Evolutionary conservation across 1,284 basidiomycete species (phyloP), one percentile per base, ranked within the genome.

Genomic region (Ceratobasidium sp.): DNA sequence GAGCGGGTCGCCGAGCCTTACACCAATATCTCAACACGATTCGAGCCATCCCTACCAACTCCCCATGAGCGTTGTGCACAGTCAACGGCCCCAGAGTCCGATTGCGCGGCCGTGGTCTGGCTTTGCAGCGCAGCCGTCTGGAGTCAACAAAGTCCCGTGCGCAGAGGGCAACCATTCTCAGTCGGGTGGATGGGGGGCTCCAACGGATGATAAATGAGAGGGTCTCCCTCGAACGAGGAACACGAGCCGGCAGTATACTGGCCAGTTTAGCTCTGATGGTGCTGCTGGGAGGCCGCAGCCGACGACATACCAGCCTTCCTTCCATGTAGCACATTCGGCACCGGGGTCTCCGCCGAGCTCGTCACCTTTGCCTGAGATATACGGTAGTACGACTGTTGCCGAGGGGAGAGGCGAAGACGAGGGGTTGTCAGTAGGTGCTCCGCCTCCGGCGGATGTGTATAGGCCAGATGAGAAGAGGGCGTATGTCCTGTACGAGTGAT

Each of bases 21-120:
- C n/a, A n/a, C n/a, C n/a, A n/a, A 44, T 44, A 18, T 55, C 68
- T 48, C 68, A 23, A n/a, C 27, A 48, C 55, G 68, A 74, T 48
- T 27, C 46, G 23, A 20, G n/a, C 30, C 70, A 44, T 18, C 70
- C 70, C n/a, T 59, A 46, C 10, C 70, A 59, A 5, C 57, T 74
- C 27, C 33, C 66, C 10, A 68, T 68, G 66, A 52, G 8, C 12
- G 50, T 68, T 18, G 46, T 50, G n/a, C 66, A 52, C 41, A 33
- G 27, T 27, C 41, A 66, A 66, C 46, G 23, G 27, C 64, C 35
- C n/a, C 18, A 66, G 62, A 62, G 7, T 1, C 8, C 41, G 41
- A 52, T 27, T 4, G 12, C 35, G 10, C 66, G 66, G 16, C 66
- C 48, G 7, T 73, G 70, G 70, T 73, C 70, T 60, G 70, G 57